phyloP scores from a whole-genome alignment of 202 grass and related monocot genomes.

The Schoenoplectus triqueter region DNA sequence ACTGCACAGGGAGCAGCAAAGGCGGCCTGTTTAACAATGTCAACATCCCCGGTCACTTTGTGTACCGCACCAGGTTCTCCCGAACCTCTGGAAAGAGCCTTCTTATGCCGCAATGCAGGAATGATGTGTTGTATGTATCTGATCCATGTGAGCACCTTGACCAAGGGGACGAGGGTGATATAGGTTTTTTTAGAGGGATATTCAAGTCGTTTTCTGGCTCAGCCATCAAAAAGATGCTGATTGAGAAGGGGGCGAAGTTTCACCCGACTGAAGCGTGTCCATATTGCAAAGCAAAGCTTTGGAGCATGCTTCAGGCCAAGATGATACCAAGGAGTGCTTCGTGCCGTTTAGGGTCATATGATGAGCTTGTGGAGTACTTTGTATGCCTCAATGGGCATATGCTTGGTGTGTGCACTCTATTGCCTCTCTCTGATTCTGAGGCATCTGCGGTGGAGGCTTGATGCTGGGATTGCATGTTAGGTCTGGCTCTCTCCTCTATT shows the following conservation, averaged over 20 bases:
- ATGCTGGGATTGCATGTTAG: constrained; percentile 20
- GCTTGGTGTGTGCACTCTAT: constrained; percentile 74
- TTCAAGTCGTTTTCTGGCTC: constrained; percentile 92
- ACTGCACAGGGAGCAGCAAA: constrained; percentile 79
- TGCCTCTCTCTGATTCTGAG: constrained; percentile 91
- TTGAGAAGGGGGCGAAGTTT: constrained; percentile 77
- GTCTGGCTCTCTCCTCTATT: constrained; percentile 18
- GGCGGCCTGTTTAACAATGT: constrained; percentile 64
- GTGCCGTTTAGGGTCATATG: constrained; percentile 68
- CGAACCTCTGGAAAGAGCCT: constrained; percentile 87
- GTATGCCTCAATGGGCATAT: constrained; percentile 97
- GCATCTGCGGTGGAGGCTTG: constrained; percentile 50
- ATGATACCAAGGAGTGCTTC: constrained; percentile 79
- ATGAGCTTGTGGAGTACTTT: constrained; percentile 89
- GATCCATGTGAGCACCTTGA: constrained; percentile 99
- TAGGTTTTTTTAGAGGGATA: constrained; percentile 92
- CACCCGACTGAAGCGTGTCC: constrained; percentile 82
- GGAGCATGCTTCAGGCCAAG: constrained; percentile 90
- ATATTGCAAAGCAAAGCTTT: constrained; percentile 93
- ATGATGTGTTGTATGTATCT: constrained; percentile 86
- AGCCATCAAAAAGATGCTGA: constrained; percentile 79
- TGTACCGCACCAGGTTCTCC: constrained; percentile 78
- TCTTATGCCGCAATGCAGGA: constrained; percentile 74
- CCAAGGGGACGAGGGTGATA: constrained; percentile 88
- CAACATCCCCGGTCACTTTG: constrained; percentile 74